These are phyloP conservation scores for Mucor plumbeus DNA, from an alignment of 371 early-diverging fungal species.

Conservation along the genomic window DNA sequence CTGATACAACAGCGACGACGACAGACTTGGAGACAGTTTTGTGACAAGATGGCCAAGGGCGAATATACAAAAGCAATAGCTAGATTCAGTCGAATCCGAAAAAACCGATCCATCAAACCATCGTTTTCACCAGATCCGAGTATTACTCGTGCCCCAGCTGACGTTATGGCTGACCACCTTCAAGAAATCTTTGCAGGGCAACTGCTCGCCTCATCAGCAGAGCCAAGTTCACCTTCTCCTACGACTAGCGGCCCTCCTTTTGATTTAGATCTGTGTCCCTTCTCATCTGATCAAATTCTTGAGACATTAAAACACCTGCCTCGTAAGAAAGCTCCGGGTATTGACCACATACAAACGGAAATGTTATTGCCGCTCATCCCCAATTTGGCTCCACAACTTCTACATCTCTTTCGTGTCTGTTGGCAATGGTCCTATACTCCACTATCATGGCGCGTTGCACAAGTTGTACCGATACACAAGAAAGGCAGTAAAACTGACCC, in stretches of 20 bases:
- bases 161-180: background rate
- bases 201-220: too few relatives aligned
- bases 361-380: background rate
- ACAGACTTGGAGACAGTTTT: background rate
- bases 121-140: background rate
- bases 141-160: too few relatives aligned
- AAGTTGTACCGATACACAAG: slow-evolving; percentile 3
- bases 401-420: background rate
- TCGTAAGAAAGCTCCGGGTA: background rate
- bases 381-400: background rate
- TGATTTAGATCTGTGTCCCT: too few relatives aligned
- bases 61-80: background rate
- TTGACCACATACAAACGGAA: background rate
- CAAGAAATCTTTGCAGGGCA: background rate
- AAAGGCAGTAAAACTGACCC: background rate
- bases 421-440: background rate
- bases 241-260: too few relatives aligned
- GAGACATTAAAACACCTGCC: background rate
- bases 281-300: too few relatives aligned
- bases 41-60: background rate
- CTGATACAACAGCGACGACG: background rate
- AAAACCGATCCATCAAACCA: background rate
- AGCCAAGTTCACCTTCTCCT: too few relatives aligned
- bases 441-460: background rate
- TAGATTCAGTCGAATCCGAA: background rate